Evolutionary conservation across 306 rosid species (phyloP).

Genomic region (Acacia acuminata): DNA sequence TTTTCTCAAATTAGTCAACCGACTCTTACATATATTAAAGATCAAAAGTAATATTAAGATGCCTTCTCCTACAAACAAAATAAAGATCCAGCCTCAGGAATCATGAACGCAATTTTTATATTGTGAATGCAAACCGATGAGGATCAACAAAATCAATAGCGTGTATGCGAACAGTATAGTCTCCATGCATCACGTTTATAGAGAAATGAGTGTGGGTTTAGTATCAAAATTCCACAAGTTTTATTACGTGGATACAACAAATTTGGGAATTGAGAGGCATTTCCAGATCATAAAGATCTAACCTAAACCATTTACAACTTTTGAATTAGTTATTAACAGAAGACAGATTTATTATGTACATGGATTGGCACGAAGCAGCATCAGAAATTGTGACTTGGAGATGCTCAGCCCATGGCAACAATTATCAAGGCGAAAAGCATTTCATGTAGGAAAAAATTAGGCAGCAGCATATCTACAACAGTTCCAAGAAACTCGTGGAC

Average conservation of each 20-base stretch:
- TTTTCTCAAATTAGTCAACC: too few species aligned
- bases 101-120: background rate
- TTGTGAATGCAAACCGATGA: background rate
- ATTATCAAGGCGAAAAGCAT: conserved; percentile 14
- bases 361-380: conserved; percentile 24
- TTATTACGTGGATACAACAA: background rate
- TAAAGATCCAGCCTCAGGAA: background rate
- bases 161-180: background rate
- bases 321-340: background rate
- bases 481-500: conserved; percentile 25
- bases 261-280: background rate
- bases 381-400: conserved; percentile 10
- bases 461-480: conserved; percentile 34
- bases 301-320: background rate
- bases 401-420: conserved; percentile 21
- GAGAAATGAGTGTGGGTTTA: background rate
- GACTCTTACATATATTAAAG: too few species aligned
- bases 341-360: background rate
- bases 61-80: background rate
- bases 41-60: background rate
- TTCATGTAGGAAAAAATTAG: conserved; percentile 16
- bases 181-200: background rate
- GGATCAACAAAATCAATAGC: background rate
- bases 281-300: background rate
- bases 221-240: background rate